Evolutionary conservation across 2,329 filamentous ascomycete genomes (phyloP), one percentile per base, ranked within the genome.

Genomic region (Colletotrichum sp.): DNA sequence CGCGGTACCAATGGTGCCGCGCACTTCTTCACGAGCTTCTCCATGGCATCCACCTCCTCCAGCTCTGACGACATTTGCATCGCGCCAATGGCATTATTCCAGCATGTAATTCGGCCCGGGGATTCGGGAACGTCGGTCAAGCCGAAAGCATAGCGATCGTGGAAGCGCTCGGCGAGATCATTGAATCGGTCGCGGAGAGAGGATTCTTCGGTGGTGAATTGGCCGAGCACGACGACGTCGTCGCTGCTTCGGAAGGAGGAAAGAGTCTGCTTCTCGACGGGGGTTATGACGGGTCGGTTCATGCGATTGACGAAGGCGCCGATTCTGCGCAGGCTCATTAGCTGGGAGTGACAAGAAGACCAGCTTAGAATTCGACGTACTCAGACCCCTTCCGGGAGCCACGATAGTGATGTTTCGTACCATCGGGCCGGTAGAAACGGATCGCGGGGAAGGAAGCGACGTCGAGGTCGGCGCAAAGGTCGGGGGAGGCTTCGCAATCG

Each of bases 401-500:
- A 44, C 88, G 84, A 78, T 89, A 90, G 66, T 86, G 80, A 13
- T 78, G 80, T 63, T 82, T 81, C 6, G 79, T 76, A 3, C 83
- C 82, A 30, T 84, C 80, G 5, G 80, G 79, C 52, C 83, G 83
- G 74, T 87, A 88, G 12, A 87, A 83, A 0, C 88, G 85, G 44
- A 90, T 84, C 8, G 88, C 83, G 4, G 88, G 88, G 75, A 87
- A 89, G 1, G 88, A 89, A 15, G 82, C 81, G 34, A 90, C 81
- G 28, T 84, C 82, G 62, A 84, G 80, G 30, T 87, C 83, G 65
- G 82, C 77, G 78, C 88, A 90, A n/a, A 88, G 77, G 8, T 80
- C 76, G 4, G 78, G n/a, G 4, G 82, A 78, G 2, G 77, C 72
- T 5, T 80, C 79, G 78, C 88, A 89, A 80, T 90, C 85, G 21